Conservation (phyloP, 768 basidiomycete genomes). For the Serendipita sp. region DNA sequence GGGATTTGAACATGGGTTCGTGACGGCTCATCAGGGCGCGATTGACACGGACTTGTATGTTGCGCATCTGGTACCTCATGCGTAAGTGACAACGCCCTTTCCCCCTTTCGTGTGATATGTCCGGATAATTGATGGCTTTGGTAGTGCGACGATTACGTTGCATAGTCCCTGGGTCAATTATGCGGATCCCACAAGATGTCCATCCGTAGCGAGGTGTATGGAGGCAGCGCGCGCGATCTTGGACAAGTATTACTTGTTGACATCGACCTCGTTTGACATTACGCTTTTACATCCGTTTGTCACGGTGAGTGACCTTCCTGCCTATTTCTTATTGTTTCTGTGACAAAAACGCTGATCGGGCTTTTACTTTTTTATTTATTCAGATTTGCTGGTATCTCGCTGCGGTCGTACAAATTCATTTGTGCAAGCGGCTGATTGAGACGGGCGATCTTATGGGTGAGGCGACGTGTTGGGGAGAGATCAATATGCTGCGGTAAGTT, state of each 20-base stretch:
- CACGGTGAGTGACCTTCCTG: constrained; percentile 45
- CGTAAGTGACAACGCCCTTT: constrained; percentile 44
- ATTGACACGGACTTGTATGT: constrained; percentile 76
- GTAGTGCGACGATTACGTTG: constrained; percentile 72
- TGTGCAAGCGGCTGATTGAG: constrained; percentile 77
- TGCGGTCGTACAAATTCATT: constrained; percentile 70
- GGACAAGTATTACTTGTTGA: constrained; percentile 56
- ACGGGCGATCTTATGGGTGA: constrained; percentile 59
- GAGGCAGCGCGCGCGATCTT: constrained; percentile 62
- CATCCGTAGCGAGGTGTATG: constrained; percentile 59
- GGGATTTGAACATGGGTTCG: constrained; percentile 30
- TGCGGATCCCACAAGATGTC: constrained; percentile 36
- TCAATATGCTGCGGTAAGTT: constrained; percentile 60
- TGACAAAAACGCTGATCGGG: too few species aligned
- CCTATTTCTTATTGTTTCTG: constrained; percentile 27
- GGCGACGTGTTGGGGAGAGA: constrained; percentile 73
- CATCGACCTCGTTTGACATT: constrained; percentile 71
- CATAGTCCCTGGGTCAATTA: constrained; percentile 77
- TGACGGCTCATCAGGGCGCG: constrained; percentile 42
- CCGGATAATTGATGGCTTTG: too few species aligned
- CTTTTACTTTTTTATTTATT: too few species aligned
- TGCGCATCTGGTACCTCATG: constrained; percentile 75
- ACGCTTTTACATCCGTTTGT: constrained; percentile 69
- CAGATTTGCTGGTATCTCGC: constrained; percentile 83
- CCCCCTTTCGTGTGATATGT: too few species aligned